Conservation (phyloP, 495 filamentous ascomycete species). For the Parmelia sp. region DNA sequence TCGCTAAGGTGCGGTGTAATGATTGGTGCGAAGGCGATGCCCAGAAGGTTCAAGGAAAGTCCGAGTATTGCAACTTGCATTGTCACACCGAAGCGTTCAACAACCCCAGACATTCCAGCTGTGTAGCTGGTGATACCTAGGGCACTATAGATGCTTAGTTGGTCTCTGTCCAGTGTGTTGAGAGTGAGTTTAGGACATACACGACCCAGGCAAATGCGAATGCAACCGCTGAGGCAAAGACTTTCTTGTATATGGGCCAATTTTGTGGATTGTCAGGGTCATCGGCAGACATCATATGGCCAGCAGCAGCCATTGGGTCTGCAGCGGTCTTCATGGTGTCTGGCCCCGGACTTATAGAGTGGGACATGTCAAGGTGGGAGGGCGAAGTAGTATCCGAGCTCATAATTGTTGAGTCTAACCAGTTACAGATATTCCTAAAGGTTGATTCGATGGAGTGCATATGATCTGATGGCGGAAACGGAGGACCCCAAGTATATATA, state of each 20-base stretch:
- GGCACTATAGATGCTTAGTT: slow-evolving; percentile 33
- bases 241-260: slow-evolving; percentile 42
- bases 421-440: slow-evolving; percentile 6
- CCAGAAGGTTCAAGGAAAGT: slow-evolving; percentile 35
- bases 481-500: not conserved
- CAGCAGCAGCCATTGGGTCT: not conserved
- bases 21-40: slow-evolving; percentile 38
- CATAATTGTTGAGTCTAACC: slow-evolving; percentile 9
- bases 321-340: slow-evolving; percentile 5
- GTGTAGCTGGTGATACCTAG: slow-evolving; percentile 47
- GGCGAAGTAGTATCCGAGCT: slow-evolving; percentile 9
- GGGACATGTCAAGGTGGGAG: slow-evolving; percentile 4
- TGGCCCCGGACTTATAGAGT: not conserved
- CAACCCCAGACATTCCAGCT: slow-evolving; percentile 36
- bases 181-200: slow-evolving; percentile 24
- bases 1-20: slow-evolving; percentile 37
- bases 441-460: slow-evolving; percentile 6
- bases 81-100: slow-evolving; percentile 37
- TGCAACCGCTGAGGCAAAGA: slow-evolving; percentile 36
- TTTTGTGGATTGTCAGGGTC: slow-evolving; percentile 51
- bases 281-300: slow-evolving; percentile 25
- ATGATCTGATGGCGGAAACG: not conserved
- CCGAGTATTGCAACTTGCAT: slow-evolving; percentile 43
- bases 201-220: slow-evolving; percentile 34
- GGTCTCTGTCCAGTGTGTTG: not conserved